Conservation (phyloP, 2,329 filamentous ascomycete genomes). For the Cladorrhinum sp. region DNA sequence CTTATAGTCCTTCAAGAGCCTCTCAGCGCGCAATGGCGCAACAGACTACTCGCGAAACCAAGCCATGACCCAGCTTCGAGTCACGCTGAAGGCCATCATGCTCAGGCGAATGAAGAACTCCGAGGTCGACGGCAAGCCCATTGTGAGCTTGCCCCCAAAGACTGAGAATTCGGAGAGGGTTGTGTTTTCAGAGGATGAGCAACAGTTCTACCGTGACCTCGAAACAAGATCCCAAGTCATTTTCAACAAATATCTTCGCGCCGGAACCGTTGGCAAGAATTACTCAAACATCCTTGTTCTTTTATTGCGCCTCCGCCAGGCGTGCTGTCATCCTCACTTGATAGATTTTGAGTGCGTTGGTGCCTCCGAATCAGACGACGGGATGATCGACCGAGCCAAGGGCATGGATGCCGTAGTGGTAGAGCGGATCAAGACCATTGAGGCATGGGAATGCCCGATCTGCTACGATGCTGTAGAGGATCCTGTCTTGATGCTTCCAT, state of each 20-base stretch:
- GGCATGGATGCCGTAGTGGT: constrained; percentile 59
- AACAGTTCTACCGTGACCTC: constrained; percentile 61
- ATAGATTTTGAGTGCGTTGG: constrained; percentile 44
- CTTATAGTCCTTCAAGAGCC: constrained; percentile 40
- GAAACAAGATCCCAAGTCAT: constrained; percentile 64
- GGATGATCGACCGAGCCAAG: constrained; percentile 46
- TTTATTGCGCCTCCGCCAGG: constrained; percentile 74
- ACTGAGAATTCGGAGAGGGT: constrained; percentile 60
- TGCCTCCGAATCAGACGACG: constrained; percentile 45
- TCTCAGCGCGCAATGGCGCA: constrained; percentile 28
- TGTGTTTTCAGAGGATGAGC: constrained; percentile 64
- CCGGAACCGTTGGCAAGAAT: constrained; percentile 64
- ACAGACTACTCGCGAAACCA: constrained; percentile 51
- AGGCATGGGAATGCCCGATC: constrained; percentile 74
- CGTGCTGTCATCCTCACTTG: constrained; percentile 75
- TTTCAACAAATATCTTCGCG: constrained; percentile 74
- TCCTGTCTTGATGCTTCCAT: constrained; percentile 75
- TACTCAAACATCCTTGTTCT: constrained; percentile 81
- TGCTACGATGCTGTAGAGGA: constrained; percentile 75
- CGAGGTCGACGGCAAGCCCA: constrained; percentile 73
- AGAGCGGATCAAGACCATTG: constrained; percentile 55
- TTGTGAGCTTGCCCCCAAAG: constrained; percentile 66
- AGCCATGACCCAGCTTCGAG: constrained; percentile 70
- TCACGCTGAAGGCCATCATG: constrained; percentile 74
- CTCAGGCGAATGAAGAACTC: constrained; percentile 80